Base-by-base conservation (phyloP, 75 land plant species). In the Pseudotsuga menziesii region DNA sequence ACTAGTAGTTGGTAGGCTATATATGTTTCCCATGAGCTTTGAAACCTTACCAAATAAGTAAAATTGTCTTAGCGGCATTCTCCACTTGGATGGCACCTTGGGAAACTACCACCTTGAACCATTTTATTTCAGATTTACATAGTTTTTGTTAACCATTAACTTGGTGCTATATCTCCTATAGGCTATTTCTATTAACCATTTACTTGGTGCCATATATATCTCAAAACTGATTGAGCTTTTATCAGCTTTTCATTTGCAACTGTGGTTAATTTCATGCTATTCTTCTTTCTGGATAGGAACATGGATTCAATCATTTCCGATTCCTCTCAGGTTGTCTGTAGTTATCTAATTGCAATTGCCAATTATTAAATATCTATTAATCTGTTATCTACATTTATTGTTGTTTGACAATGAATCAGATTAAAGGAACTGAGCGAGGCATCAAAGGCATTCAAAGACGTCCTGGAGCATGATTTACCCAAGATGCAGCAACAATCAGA, bases 371-470 rank as follows among this genome's bases (percentile, higher is more conserved):
- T 58, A 44, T 11, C 25, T 81, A 29, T 79, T 58, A 23, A 29
- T 14, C 4, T 57, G 20, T 16, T 32, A 56, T 55, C 29, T 52
- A 48, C 9, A 27, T 72, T 58, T 58, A 7, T 70, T 74, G 56
- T 75, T 55, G 48, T 77, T 19, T 63, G n/a, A 64, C 26, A 2
- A 20, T 15, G 74, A 79, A 80, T 69, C 89, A 97, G 99, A 58
- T 76, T 81, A 76, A 88, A 88, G 63, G 98, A 97, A 83, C 83
- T 97, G 9, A 77, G 82, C 57, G 90, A 94, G 80, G 99, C 94
- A 58, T 80, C 87, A 66, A 88, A 91, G 78, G 96, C 96, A 23
- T 80, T 97, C 32, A 78, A 74, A n/a, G 89, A 91, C 77, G 96
- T 93, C 15, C 69, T 97, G 29, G 96, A 95, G 82, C 13, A 25